A percentile compares a stretch with the other conserved stretches of the same genome.
phyloP scores from a whole-genome alignment of 2,329 filamentous ascomycete species.

The Pseudocercospora vitis region DNA sequence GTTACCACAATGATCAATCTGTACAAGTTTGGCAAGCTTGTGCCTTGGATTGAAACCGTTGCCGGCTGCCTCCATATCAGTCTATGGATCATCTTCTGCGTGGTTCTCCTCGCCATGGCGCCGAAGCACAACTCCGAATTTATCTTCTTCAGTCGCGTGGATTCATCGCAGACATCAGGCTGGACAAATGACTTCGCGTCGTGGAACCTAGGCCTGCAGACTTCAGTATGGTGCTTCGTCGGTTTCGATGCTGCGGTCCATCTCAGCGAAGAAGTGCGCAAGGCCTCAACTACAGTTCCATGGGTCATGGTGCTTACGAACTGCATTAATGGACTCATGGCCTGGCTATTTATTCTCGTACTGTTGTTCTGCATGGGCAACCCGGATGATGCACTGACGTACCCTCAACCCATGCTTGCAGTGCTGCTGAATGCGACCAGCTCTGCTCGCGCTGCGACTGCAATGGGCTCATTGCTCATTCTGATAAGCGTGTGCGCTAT shows the following conservation, averaged over 20 bases:
- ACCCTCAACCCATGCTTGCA: conserved; percentile 26
- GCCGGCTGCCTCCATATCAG: conserved; percentile 28
- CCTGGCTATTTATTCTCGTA: conserved; percentile 27
- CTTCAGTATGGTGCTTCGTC: conserved; percentile 29
- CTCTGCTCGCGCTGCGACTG: conserved; percentile 22
- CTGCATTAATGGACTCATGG: conserved; percentile 27
- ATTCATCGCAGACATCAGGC: conserved; percentile 23
- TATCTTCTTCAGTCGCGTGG: conserved; percentile 24
- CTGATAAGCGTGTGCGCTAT: conserved; percentile 18
- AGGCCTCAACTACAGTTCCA: conserved; percentile 26
- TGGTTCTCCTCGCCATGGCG: conserved; percentile 26
- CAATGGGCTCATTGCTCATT: conserved; percentile 20
- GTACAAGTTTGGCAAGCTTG: conserved; percentile 32
- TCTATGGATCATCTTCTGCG: conserved; percentile 29
- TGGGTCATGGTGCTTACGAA: conserved; percentile 30
- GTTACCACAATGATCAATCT: conserved; percentile 40
- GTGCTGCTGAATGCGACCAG: conserved; percentile 28
- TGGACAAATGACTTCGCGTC: conserved; percentile 28
- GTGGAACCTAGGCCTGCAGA: conserved; percentile 30
- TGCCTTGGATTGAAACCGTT: conserved; percentile 32
- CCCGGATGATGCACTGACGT: conserved; percentile 22
- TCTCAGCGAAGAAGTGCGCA: conserved; percentile 27
- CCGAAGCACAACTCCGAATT: conserved; percentile 24
- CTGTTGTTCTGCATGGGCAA: conserved; percentile 28
- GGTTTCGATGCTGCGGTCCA: conserved; percentile 29